Evolutionary conservation across 2,329 filamentous ascomycete genomes (phyloP), one percentile per base, ranked within the genome.

Genomic region (Diaporthe vexans): DNA sequence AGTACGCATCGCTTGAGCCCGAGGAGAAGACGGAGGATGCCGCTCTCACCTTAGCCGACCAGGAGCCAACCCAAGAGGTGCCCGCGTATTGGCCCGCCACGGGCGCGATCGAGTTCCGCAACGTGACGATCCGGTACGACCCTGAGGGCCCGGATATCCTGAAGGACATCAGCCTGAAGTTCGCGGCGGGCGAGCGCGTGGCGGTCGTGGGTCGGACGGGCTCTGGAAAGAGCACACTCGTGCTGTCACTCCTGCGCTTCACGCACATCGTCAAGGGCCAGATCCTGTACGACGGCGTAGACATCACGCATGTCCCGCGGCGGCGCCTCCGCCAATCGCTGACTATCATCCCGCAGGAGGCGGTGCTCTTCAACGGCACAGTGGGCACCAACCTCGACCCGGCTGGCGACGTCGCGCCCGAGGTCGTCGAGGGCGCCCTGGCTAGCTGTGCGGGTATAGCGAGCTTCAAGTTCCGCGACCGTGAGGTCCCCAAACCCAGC

Each of bases 141-240:
- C 72, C 46, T 4, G 78, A 81, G 57, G 79, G 79, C 3, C 79
- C 78, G 4, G 79, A 81, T 54, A 80, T 82, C 68, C 75, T 82
- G 26, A 76, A 76, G 29, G 76, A 81, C 56, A 73, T 82, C 37
- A 79, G 74, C 51, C 74, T 83, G 13, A 73, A 52, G 19, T 75
- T 82, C 65, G 59, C 68, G 8, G 91, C 89, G 0, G 91, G 92
- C 5, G 90, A 90, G 15, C 92, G 90, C 37, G 91, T 90, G 1
- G 92, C 91, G 1, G 84, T 94, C 19, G 90, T 93, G 10, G 92
- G 92, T 2, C 89, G 92, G 9, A 94, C 92, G 0, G 88, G 91
- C 0, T 92, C 90, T 19, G 92, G 92, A 1, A 94, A 94, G 80
- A 91, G 88, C 19, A 94, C 92, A 0, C 76, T 80, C 29, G 77